Evolutionary conservation across 2,329 filamentous ascomycete genomes (phyloP), one percentile per base, ranked within the genome.

Genomic region (Colletotrichum coccodes): DNA sequence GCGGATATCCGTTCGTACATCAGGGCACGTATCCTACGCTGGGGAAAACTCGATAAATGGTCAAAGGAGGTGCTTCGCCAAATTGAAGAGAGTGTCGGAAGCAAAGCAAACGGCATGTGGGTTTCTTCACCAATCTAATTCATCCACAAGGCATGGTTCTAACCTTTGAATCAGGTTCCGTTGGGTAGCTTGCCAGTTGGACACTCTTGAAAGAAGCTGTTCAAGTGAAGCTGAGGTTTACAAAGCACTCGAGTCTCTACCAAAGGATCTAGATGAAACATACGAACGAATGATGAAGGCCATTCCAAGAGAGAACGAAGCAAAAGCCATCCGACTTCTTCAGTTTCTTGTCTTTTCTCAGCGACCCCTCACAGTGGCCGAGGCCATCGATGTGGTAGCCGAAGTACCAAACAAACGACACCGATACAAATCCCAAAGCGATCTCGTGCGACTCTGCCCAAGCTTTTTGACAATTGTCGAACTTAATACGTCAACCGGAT

Each of bases 341-440:
- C 72, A 75, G 30, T 76, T 77, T 47, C 64, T 76, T 2, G 36
- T 73, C 1, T 50, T 73, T 36, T 49, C 56, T 1, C 21, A 72
- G 18, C 26, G 60, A 14, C 72, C 75, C 36, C 40, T 76, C 3
- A 62, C 3, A 8, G 14, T 74, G 0, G 0, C 18, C 2, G 73
- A 75, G 60, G 73, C 73, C 21, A 44, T 66, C 2, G 73, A 77
- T 3, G 44, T 75, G 4, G 26, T 49, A 5, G 46, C 46, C 26
- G 23, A 28, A 7, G 23, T 23, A 4, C 46, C 30, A 5, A 26
- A n/a, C 46, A 30, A 30, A 6, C 23, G 26, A 8, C 46, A 49
- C 14, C 14, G 46, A 49, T n/a, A 49, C n/a, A n/a, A n/a, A n/a
- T n/a, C n/a, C n/a, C n/a, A n/a, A n/a, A n/a, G n/a, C n/a, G n/a